Evolutionary conservation across 768 basidiomycete genomes (phyloP), one percentile per base, ranked within the genome.

Genomic region (Hemileccinum impolitum): DNA sequence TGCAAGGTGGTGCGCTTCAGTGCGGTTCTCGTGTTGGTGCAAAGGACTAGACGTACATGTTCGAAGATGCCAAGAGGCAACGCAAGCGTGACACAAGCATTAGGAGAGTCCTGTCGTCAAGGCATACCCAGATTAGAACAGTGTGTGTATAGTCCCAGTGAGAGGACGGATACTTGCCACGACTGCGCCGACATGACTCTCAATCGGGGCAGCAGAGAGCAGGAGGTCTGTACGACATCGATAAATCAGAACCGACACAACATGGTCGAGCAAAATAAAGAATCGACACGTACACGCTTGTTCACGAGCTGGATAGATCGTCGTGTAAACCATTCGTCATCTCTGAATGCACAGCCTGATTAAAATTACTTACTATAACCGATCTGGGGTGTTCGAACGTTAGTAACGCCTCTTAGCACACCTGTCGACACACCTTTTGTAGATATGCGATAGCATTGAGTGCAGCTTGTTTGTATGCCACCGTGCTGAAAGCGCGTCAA

Each of bases 11-110:
- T 13, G 21, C 15, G 40, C 19, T 12, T 19, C 28, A 30, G 11
- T 30, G 9, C 9, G 28, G 0, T 48, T 25, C 38, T 37, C 43
- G 35, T 6, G 17, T 36, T n/a, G 3, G 21, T 3, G 15, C 8
- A 34, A 37, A 9, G 12, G n/a, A 6, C 5, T 1, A 12, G 18
- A 64, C 79, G 53, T 42, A 84, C 84, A 57, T 81, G 75, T 36
- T 87, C 82, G 58, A 90, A 90, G 51, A 90, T 90, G 3, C 80
- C 86, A n/a, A 84, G 74, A 4, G 87, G 87, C 4, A 90, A 72
- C 0, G 77, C 86, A 18, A 90, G 67, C 0, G 85, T 87, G 6
- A 88, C 84, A 56, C 85, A 87, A 2, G 87, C 86, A 55, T 89
- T 89, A 2, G 87, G 86, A 4, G 84, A 85, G 63, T 87, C 85